Evolutionary conservation across 148 eudicot species (phyloP).

Genomic region (Rhododendron simsii): DNA sequence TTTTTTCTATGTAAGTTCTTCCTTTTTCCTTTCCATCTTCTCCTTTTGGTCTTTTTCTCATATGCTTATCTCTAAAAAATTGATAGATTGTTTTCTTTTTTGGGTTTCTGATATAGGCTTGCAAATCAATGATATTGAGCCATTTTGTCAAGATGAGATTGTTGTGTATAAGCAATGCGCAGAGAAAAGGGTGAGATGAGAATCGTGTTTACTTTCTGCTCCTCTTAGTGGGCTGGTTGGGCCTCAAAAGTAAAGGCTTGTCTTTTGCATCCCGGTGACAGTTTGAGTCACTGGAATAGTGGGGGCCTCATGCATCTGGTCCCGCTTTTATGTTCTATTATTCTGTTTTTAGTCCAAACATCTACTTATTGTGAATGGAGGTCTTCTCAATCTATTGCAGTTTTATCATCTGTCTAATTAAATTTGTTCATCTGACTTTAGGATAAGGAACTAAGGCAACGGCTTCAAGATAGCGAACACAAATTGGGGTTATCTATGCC

Average conservation of each 20-base stretch:
- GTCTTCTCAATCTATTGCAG: too few species aligned
- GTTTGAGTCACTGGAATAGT: neutral
- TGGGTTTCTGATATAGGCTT: constrained; percentile 41
- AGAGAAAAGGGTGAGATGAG: constrained; percentile 73
- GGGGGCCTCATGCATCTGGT: too few species aligned
- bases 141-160: constrained; percentile 89
- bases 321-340: too few species aligned
- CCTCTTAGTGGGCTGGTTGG: neutral
- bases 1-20: too few species aligned
- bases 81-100: neutral
- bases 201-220: constrained; percentile 3
- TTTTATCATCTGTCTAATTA: too few species aligned
- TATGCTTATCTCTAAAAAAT: neutral
- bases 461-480: too few species aligned
- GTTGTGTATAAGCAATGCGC: constrained; percentile 55
- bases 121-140: constrained; percentile 87
- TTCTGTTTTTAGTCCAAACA: too few species aligned
- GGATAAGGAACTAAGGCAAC: too few species aligned
- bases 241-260: neutral
- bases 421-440: too few species aligned
- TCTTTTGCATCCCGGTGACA: neutral
- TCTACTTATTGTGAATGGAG: too few species aligned
- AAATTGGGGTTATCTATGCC: too few species aligned
- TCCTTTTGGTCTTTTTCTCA: neutral
- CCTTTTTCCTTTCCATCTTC: neutral